Percentiles rank a stretch among this genome's conserved stretches.
Evolutionary conservation across 352 stramenopile species (phyloP).

Genomic region (Phytophthora palmivora): DNA sequence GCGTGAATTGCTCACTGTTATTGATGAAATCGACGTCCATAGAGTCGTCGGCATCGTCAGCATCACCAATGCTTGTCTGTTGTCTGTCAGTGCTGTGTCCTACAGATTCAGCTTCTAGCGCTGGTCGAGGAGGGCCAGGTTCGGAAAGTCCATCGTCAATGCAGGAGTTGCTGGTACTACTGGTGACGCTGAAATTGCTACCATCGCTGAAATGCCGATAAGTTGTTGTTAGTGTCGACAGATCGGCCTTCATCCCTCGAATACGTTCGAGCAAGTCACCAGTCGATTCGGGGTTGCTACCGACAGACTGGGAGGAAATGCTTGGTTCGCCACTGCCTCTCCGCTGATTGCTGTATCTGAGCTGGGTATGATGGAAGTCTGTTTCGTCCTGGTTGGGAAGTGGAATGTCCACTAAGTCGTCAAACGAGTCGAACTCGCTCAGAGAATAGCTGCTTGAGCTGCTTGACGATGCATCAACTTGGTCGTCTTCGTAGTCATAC

Average conservation of each 20-base stretch:
- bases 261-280: slow-evolving; percentile 57
- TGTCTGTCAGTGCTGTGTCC: slow-evolving; percentile 5
- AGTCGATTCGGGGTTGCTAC: slow-evolving; percentile 29
- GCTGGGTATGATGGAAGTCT: background rate
- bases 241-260: slow-evolving; percentile 58
- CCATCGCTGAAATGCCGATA: slow-evolving; percentile 18
- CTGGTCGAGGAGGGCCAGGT: background rate
- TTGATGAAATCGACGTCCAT: slow-evolving; percentile 67
- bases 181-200: slow-evolving; percentile 18
- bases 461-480: slow-evolving; percentile 30
- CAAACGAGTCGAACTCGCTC: slow-evolving; percentile 67
- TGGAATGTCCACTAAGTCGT: slow-evolving; percentile 36
- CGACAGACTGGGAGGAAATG: slow-evolving; percentile 2
- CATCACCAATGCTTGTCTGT: slow-evolving; percentile 12
- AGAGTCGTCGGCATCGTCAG: slow-evolving; percentile 5
- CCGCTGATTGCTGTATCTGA: slow-evolving; percentile 13
- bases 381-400: slow-evolving; percentile 33
- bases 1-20: slow-evolving; percentile 58
- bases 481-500: slow-evolving; percentile 25
- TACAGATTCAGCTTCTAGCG: slow-evolving; percentile 2
- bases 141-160: slow-evolving; percentile 1
- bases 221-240: slow-evolving; percentile 44
- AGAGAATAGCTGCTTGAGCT: slow-evolving; percentile 67
- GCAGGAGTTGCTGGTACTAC: slow-evolving; percentile 24
- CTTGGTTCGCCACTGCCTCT: slow-evolving; percentile 8